A percentile compares a stretch with the other conserved stretches of the same genome.
These are phyloP conservation scores for Tetrahymena malaccensis DNA, from an alignment of 73 alveolate genomes.

Conservation along the genomic window DNA sequence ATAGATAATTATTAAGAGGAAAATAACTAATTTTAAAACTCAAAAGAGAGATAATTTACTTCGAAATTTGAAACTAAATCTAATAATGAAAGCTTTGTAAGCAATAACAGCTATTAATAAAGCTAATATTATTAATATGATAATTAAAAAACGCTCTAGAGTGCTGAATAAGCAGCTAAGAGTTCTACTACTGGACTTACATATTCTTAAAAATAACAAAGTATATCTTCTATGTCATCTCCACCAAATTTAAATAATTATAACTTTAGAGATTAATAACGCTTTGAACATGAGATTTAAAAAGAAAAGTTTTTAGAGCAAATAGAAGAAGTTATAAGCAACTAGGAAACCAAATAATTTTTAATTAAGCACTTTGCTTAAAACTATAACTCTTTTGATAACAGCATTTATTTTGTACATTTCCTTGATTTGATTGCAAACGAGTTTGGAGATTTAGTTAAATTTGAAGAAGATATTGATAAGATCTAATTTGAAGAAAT, in stretches of 20 bases:
- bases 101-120: neutral
- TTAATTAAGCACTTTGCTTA: neutral
- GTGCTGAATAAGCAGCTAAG: neutral
- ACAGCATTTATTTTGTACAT: neutral
- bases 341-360: neutral
- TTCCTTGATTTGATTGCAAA: neutral
- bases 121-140: neutral
- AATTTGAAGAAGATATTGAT: neutral
- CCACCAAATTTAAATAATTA: neutral
- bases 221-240: neutral
- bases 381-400: neutral
- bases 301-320: neutral
- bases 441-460: neutral
- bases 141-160: neutral
- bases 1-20: neutral
- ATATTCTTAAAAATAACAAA: neutral
- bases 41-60: neutral
- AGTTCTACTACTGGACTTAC: neutral
- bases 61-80: neutral
- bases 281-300: neutral
- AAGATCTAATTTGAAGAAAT: neutral
- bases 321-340: neutral
- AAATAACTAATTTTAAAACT: neutral
- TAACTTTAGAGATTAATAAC: neutral
- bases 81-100: neutral